Evolutionary conservation across 805 yeast genomes (phyloP), one percentile per base, ranked within the genome.

Genomic region (Monosporozyma servazzii): DNA sequence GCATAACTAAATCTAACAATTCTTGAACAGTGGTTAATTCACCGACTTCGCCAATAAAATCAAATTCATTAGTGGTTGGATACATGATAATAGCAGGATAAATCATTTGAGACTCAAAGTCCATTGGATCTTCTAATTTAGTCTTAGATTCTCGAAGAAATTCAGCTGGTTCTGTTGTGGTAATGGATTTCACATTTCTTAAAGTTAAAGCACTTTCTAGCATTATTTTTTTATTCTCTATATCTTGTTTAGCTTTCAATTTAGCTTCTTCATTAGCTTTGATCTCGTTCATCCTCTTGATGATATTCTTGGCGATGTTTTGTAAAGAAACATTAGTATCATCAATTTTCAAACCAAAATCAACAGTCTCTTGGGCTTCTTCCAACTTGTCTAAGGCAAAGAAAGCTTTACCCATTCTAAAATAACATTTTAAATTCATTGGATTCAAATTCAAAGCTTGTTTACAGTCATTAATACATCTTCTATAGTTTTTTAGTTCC

Each of bases 401-500:
- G 56, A 86, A 86, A 0, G 98, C 96, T 62, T 77, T 84, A 0
- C 88, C 91, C 47, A 95, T 81, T 58, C 98, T 75, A 67, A 73
- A 93, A 61, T 86, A 79, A 0, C 98, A 97, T 69, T 93, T 93
- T 47, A 84, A 72, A 61, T 84, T 88, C 53, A 72, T 74, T 2
- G 87, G 85, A 59, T 88, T 88, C 2, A 77, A 60, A 47, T 71
- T 64, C 55, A 93, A 69, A 5, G 88, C 88, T 48, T 75, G 76
- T 57, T 82, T 82, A 65, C 96, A 87, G 66, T 91, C 97, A 56
- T 84, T 86, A 56, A 93, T 83, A 63, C 96, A 87, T 50, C 80
- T 73, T 69, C 98, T 78, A 67, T 82, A 91, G 68, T 93, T 93
- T 59, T 82, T 75, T 58, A 93, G 71, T 62, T 86, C 95, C 56